Conservation (phyloP, 2,329 filamentous ascomycete genomes). For the Trichoderma sp. region DNA sequence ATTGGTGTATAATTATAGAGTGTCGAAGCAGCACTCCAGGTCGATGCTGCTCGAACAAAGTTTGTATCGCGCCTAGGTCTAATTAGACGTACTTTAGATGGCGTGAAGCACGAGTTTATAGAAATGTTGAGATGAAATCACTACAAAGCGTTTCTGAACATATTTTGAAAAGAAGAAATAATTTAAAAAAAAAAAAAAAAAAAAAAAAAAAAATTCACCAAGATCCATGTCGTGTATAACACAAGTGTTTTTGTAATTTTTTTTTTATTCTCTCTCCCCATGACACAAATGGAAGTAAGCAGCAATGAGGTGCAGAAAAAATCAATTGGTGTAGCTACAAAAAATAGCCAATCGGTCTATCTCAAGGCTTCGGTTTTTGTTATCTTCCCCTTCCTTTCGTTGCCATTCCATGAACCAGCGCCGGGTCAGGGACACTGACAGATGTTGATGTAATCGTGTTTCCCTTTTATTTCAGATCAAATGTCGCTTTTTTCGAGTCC, state of each 20-base stretch:
- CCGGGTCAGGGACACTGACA: neutral
- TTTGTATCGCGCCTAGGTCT: constrained; percentile 45
- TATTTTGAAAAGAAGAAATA: neutral
- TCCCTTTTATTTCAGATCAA: neutral
- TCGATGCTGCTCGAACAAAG: constrained; percentile 39
- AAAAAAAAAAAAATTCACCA: neutral
- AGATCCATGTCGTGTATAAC: neutral
- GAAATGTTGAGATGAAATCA: constrained; percentile 47
- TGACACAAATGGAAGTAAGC: neutral
- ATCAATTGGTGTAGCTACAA: constrained; percentile 25
- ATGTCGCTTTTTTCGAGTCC: constrained; percentile 12
- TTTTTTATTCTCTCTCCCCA: neutral
- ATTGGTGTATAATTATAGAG: constrained; percentile 46
- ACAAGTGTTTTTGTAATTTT: neutral
- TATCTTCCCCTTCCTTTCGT: neutral
- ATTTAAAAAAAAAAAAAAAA: neutral
- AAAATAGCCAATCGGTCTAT: constrained; percentile 14
- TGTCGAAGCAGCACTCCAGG: constrained; percentile 44
- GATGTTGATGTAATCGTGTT: constrained; percentile 3
- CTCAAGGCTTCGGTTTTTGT: constrained; percentile 5
- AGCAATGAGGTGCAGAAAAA: constrained; percentile 5
- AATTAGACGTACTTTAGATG: constrained; percentile 49
- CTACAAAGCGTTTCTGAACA: constrained; percentile 32
- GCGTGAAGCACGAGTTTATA: constrained; percentile 43
- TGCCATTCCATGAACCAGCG: constrained; percentile 23